Percentiles rank a stretch among this genome's conserved stretches.
These are phyloP conservation scores for Agaricus subrufescens DNA, from an alignment of 768 basidiomycete genomes.

Conservation along the genomic window DNA sequence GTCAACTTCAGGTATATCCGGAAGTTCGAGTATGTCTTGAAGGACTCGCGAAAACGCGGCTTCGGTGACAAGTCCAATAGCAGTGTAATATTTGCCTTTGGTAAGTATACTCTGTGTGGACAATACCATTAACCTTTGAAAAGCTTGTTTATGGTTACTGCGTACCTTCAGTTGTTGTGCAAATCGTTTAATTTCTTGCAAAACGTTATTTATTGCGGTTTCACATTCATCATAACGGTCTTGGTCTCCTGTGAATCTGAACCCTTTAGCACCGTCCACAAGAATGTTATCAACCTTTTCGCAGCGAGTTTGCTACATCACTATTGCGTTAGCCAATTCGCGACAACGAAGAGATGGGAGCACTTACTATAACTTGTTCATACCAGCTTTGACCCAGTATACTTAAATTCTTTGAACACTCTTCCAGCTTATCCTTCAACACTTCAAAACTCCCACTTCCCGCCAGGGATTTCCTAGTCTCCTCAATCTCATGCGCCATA, in stretches of 20 bases:
- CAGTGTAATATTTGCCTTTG: slow-evolving; percentile 68
- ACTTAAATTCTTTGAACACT: slow-evolving; percentile 46
- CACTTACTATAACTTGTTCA: slow-evolving; percentile 61
- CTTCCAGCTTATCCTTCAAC: slow-evolving; percentile 44
- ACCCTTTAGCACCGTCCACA: slow-evolving; percentile 55
- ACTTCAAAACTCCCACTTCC: slow-evolving; percentile 8
- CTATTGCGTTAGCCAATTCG: slow-evolving; percentile 1
- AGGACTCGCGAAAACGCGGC: slow-evolving; percentile 63
- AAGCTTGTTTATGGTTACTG: background rate
- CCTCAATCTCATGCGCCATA: slow-evolving; percentile 49
- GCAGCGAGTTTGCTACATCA: slow-evolving; percentile 44
- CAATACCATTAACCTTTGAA: background rate
- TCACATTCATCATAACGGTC: slow-evolving; percentile 77
- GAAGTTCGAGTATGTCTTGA: slow-evolving; percentile 66
- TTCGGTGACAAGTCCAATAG: slow-evolving; percentile 69
- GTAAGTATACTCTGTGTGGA: slow-evolving; percentile 54
- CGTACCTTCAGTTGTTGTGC: slow-evolving; percentile 73
- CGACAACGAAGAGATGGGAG: background rate
- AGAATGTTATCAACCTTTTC: slow-evolving; percentile 39
- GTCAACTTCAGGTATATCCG: slow-evolving; percentile 86
- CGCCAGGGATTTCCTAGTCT: slow-evolving; percentile 22
- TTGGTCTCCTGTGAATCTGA: slow-evolving; percentile 65
- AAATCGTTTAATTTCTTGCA: slow-evolving; percentile 58
- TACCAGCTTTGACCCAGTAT: slow-evolving; percentile 66
- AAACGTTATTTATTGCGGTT: slow-evolving; percentile 53